Conservation (phyloP, 2,329 filamentous ascomycete species). For the Aureobasidium sp. region DNA sequence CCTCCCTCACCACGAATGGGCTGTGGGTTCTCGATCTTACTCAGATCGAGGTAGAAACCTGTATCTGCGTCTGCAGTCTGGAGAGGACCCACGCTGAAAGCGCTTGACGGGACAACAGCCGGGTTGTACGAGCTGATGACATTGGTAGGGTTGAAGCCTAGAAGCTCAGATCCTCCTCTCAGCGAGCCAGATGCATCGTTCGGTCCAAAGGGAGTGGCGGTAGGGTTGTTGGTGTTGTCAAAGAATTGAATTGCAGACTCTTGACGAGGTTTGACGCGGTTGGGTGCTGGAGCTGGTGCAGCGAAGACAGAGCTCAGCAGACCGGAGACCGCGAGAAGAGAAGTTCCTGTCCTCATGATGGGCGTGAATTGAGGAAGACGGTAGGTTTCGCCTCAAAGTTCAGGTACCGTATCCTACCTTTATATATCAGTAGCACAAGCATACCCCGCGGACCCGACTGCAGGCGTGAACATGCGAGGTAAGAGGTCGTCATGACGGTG, state of each 20-base stretch:
- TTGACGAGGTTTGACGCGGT: slow-evolving; percentile 1
- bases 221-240: slow-evolving; percentile 8
- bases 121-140: slow-evolving; percentile 26
- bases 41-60: slow-evolving; percentile 35
- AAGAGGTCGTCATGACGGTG: neutral
- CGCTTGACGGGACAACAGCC: slow-evolving; percentile 28
- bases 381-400: neutral
- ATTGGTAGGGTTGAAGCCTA: slow-evolving; percentile 30
- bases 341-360: neutral
- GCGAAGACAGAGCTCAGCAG: slow-evolving; percentile 10
- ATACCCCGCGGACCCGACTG: neutral
- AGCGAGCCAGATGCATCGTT: slow-evolving; percentile 31
- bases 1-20: slow-evolving; percentile 32
- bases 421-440: slow-evolving; percentile 8
- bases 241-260: slow-evolving; percentile 7
- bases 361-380: neutral
- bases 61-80: slow-evolving; percentile 32
- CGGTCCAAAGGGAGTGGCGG: slow-evolving; percentile 24
- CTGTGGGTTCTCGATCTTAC: slow-evolving; percentile 34
- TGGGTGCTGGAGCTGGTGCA: slow-evolving; percentile 7
- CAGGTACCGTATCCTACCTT: neutral
- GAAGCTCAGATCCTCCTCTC: slow-evolving; percentile 28
- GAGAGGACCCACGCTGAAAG: slow-evolving; percentile 32
- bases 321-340: neutral
- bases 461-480: too few species aligned